Base-by-base conservation (phyloP, 176 grass and related monocot genomes). In the Pharus latifolius region DNA sequence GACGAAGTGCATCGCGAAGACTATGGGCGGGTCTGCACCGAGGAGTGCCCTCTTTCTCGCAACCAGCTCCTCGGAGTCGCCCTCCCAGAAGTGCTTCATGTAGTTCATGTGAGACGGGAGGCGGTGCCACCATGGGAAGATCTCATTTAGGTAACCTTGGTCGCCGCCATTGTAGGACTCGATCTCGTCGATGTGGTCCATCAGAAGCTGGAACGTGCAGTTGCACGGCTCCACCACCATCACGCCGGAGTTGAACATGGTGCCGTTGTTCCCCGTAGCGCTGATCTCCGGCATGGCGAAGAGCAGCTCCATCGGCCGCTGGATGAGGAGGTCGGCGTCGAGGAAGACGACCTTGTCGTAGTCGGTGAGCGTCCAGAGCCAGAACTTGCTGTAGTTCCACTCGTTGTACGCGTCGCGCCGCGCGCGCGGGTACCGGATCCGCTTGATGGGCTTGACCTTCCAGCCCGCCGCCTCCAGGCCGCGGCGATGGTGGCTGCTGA, bases 321-420 rank as follows among this genome's bases (percentile, higher is more conserved):
- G 74, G 61, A 84, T 76, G 35, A 88, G 59, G 42, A 88, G 63
- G 79, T 88, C 85, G 12, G 85, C 85, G 69, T 88, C 85, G 0
- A 88, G 67, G 79, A 88, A 88, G 32, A 88, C 20, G 8, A 88
- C 72, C 0, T 56, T 47, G 2, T 52, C 40, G 48, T 88, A 88
- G 56, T 88, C 80, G 7, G 80, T 76, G 24, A 88, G 67, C 25
- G 69, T 9, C 80, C 80, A 88, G 40, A 88, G 63, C 75, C 80
- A 83, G 81, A 88, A 83, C 71, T 84, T 80, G 74, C 75, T 88
- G 65, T 88, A 84, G 73, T 83, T 84, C 63, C 76, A 88, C 71
- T 84, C 80, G 63, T 88, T 83, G 70, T 83, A 88, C 42, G 70
- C 61, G 69, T 53, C 25, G 16, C 1, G 23, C 3, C 55, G 44